phyloP scores from a whole-genome alignment of 2,329 filamentous ascomycete genomes.

The Colletotrichum trifolii region DNA sequence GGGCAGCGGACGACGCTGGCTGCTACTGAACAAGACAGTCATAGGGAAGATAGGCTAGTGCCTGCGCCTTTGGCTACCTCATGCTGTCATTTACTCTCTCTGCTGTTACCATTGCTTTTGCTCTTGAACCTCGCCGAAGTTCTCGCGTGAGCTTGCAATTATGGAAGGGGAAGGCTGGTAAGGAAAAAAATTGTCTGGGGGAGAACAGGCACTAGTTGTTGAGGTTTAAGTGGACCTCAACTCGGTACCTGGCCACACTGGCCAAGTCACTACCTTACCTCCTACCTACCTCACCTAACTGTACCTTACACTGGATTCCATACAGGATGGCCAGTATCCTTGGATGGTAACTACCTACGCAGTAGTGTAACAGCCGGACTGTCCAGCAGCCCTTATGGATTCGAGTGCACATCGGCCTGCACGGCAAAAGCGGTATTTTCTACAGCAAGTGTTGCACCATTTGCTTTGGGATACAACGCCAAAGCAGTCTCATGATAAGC shows the following conservation, averaged over 20 bases:
- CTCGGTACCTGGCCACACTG: constrained; percentile 27
- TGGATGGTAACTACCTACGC: neutral
- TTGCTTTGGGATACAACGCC: constrained; percentile 20
- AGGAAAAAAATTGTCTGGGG: constrained; percentile 28
- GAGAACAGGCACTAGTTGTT: constrained; percentile 36
- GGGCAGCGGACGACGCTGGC: no score
- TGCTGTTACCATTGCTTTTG: neutral
- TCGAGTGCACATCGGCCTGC: neutral
- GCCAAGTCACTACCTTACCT: no score
- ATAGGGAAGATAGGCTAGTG: neutral
- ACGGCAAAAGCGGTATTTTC: constrained; percentile 16
- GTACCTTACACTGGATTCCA: no score
- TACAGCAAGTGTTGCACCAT: constrained; percentile 30
- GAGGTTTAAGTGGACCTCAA: constrained; percentile 38
- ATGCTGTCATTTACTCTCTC: neutral
- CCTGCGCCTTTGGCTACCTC: neutral
- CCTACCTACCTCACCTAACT: no score
- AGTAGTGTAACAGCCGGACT: no score
- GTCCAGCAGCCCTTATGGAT: no score
- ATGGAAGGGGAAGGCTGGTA: constrained; percentile 29
- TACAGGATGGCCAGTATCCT: no score
- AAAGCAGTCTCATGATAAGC: constrained; percentile 3
- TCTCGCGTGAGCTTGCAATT: constrained; percentile 29
- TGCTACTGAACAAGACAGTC: no score
- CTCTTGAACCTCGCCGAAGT: constrained; percentile 18